phyloP scores from a whole-genome alignment of 108 stramenopile genomes.

The Cyclotella choctawhatcheeana region DNA sequence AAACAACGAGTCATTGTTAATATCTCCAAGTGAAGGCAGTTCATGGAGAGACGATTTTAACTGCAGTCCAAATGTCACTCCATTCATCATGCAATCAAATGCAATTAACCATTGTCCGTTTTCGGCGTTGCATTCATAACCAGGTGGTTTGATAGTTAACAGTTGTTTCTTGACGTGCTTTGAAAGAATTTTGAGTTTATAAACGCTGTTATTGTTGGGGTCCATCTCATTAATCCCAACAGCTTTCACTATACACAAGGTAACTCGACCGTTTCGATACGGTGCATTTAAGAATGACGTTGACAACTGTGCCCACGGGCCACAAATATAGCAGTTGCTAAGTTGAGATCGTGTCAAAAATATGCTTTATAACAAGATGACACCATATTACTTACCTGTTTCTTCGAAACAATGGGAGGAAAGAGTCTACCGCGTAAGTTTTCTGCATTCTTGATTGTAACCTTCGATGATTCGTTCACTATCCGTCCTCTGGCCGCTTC shows the following conservation, averaged over 20 bases:
- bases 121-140: slow-evolving; percentile 50
- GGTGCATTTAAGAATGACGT: slow-evolving; percentile 49
- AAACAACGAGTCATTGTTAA: slow-evolving; percentile 24
- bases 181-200: slow-evolving; percentile 23
- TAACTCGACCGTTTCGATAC: slow-evolving; percentile 43
- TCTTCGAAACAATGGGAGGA: slow-evolving; percentile 30
- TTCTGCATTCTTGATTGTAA: slow-evolving; percentile 26
- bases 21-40: slow-evolving; percentile 12
- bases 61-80: slow-evolving; percentile 40
- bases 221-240: slow-evolving; percentile 32
- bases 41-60: slow-evolving; percentile 27
- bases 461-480: neutral
- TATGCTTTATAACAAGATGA: too few species aligned
- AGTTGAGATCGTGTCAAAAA: too few species aligned
- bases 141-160: slow-evolving; percentile 26
- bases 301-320: too few species aligned
- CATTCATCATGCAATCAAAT: slow-evolving; percentile 26
- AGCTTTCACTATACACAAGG: slow-evolving; percentile 41
- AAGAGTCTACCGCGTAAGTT: slow-evolving; percentile 34
- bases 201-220: neutral
- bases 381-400: too few species aligned
- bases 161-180: slow-evolving; percentile 34
- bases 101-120: slow-evolving; percentile 47
- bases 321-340: too few species aligned
- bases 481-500: slow-evolving; percentile 22